Base-by-base conservation (phyloP, 768 basidiomycete species). In the Tricholoma terreum region DNA sequence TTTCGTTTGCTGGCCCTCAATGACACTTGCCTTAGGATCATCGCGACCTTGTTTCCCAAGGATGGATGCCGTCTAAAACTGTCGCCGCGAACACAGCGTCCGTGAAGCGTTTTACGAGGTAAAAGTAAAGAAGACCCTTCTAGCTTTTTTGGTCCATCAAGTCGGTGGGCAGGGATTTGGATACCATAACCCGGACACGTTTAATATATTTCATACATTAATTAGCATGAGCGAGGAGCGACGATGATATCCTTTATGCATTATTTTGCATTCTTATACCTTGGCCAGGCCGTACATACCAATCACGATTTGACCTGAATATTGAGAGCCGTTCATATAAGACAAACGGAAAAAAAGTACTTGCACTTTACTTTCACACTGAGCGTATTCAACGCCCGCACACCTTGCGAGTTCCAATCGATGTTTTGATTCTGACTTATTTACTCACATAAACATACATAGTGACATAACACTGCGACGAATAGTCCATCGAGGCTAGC, bases 11-110 rank as follows among this genome's bases (percentile, higher is more conserved):
- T 24, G 46, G 31, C 15, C 57, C 21, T 21, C 27, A 33, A 45
- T 56, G 6, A 12, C 64, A 14, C 33, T 38, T 61, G 3, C 21
- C 5, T 10, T 56, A 92, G 90, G 50, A 92, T 98, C 61, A 93
- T 98, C 63, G 92, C 95, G n/a, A 97, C 94, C 19, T 74, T 98
- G 42, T 99, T 99, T 84, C 97, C 97, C 10, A 87, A 91, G 71
- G 95, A 98, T 66, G 92, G 92, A 42, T 92, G 93, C 64, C 73
- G 83, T 57, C 80, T 98, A 60, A 90, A 85, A 67, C 82, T 96
- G 63, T 79, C 82, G 2, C 88, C 92, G 30, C 84, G 88, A 52
- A 61, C 31, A 12, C 24, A 66, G 10, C 63, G 70, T 38, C 50
- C 50, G 24, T 58, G 30, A 45, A 52, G 40, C 19, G 12, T 17